Conservation (phyloP, 257 asterid species). For the Gynochthodes officinalis region DNA sequence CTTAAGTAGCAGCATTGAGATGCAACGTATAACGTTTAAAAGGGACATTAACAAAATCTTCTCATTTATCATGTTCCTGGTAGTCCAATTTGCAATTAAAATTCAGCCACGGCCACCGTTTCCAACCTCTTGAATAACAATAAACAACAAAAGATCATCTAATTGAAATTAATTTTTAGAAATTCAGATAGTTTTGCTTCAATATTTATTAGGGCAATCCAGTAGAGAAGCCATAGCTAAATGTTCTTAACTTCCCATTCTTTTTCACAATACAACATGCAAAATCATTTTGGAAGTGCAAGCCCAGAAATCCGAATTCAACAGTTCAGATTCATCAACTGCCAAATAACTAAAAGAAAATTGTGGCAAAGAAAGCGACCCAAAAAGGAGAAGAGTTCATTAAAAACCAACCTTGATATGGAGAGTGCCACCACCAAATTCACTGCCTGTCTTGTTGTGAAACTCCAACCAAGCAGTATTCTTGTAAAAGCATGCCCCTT, state of each 20-base stretch:
- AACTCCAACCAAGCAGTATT: conserved; percentile 79
- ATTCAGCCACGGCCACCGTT: not conserved
- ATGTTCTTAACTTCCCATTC: not conserved
- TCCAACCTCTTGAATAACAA: not conserved
- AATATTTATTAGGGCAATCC: not conserved
- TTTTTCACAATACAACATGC: conserved; percentile 11
- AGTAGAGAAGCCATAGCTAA: not conserved
- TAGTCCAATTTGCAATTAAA: not conserved
- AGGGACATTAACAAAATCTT: not conserved
- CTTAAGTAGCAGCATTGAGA: not conserved
- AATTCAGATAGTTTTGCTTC: not conserved
- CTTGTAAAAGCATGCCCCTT: conserved; percentile 74
- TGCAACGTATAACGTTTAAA: not conserved
- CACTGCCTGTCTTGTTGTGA: conserved; percentile 52
- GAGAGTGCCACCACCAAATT: conserved; percentile 87
- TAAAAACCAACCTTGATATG: conserved; percentile 57
- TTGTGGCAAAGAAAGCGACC: not conserved
- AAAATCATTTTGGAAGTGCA: not conserved
- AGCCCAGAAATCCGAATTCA: conserved; percentile 3
- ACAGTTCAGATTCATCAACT: not conserved
- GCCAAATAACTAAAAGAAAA: not conserved
- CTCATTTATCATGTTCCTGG: not conserved
- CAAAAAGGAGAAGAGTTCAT: not conserved
- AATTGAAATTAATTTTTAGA: not conserved
- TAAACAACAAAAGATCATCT: not conserved